These are phyloP conservation scores for Colletotrichum theobromicola DNA, from an alignment of 2,329 filamentous ascomycete genomes.

Conservation along the genomic window DNA sequence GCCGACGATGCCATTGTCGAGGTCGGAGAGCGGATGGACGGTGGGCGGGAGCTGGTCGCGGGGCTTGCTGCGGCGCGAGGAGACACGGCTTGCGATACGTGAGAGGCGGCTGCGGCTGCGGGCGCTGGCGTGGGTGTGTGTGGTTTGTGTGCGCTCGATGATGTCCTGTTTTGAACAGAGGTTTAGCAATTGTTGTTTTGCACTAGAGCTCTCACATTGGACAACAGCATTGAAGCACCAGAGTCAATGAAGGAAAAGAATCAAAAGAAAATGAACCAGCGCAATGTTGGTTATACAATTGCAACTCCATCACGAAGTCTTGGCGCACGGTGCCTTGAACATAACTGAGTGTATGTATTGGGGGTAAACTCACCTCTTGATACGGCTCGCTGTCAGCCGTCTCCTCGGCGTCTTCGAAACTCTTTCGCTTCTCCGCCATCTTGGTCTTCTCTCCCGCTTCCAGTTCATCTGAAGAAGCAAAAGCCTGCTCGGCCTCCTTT, in stretches of 20 bases:
- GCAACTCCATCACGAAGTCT: neutral
- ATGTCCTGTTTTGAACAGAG: neutral
- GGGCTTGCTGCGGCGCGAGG: conserved; percentile 24
- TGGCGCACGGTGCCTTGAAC: neutral
- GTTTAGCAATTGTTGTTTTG: neutral
- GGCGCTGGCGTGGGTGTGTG: conserved; percentile 23
- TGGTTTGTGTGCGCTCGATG: neutral
- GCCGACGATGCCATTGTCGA: conserved; percentile 59
- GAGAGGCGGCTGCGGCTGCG: conserved; percentile 28
- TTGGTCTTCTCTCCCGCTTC: neutral
- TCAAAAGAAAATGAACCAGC: neutral
- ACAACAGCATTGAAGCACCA: neutral
- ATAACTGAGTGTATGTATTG: neutral
- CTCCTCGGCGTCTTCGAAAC: conserved; percentile 12
- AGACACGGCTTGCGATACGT: conserved; percentile 26
- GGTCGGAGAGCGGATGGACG: conserved; percentile 52
- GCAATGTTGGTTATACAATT: neutral
- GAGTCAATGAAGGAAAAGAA: neutral
- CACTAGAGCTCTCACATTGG: neutral
- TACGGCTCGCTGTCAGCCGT: conserved; percentile 18
- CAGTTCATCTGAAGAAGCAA: neutral
- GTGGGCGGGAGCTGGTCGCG: conserved; percentile 36
- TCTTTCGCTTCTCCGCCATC: conserved; percentile 14
- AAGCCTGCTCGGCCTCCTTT: neutral
- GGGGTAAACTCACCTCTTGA: neutral